A percentile compares a stretch with the other conserved stretches of the same genome.
These are phyloP conservation scores for Russula earlei DNA, from an alignment of 768 basidiomycete species.

Conservation along the genomic window DNA sequence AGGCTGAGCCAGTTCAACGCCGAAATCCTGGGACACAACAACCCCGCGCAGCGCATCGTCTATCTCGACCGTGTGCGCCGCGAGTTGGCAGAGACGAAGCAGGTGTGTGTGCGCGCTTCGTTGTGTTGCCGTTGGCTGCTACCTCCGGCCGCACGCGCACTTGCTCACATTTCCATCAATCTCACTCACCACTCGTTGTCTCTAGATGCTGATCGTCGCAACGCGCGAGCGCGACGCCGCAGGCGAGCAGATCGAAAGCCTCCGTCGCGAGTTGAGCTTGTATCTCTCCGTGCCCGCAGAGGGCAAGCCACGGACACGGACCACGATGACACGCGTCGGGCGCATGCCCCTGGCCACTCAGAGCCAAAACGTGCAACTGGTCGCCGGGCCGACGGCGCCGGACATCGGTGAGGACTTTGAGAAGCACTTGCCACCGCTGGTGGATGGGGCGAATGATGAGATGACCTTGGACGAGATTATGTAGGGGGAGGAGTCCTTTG, in stretches of 20 bases:
- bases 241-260: slow-evolving; percentile 24
- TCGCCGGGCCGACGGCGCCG: not conserved
- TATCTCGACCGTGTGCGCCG: slow-evolving; percentile 78
- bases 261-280: slow-evolving; percentile 27
- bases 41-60: slow-evolving; percentile 76
- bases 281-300: slow-evolving; percentile 29
- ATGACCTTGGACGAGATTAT: slow-evolving; percentile 28
- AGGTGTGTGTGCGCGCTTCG: slow-evolving; percentile 55
- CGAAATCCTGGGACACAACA: slow-evolving; percentile 74
- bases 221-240: slow-evolving; percentile 28
- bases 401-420: not conserved
- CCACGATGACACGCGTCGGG: slow-evolving; percentile 28
- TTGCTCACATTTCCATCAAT: too few relatives aligned
- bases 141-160: too few relatives aligned
- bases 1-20: slow-evolving; percentile 76
- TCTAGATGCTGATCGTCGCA: slow-evolving; percentile 25
- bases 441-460: slow-evolving; percentile 17
- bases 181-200: not conserved
- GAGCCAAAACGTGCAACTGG: slow-evolving; percentile 16
- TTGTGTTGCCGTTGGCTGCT: too few relatives aligned
- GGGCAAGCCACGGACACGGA: slow-evolving; percentile 23
- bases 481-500: not conserved
- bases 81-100: slow-evolving; percentile 73
- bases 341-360: slow-evolving; percentile 24
- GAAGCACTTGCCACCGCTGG: slow-evolving; percentile 15